Evolutionary conservation across 1,284 basidiomycete species (phyloP).

Genomic region (Coniophora puteana): DNA sequence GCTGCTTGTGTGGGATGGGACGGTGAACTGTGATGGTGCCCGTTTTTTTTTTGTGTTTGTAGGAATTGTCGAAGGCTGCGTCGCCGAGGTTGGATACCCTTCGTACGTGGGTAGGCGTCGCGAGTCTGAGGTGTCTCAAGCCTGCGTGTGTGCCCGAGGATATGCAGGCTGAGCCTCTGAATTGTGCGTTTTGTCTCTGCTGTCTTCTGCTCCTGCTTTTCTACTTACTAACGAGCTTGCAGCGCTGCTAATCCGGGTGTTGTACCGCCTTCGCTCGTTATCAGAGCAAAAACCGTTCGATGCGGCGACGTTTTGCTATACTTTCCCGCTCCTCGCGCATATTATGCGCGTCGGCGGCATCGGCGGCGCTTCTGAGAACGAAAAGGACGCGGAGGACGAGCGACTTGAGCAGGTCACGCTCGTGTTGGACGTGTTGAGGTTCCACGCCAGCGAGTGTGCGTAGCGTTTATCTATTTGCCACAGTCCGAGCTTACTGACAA

Average conservation of each 20-base stretch:
- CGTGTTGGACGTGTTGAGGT: conserved; percentile 81
- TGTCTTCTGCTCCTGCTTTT: not conserved
- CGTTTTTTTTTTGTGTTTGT: conserved; percentile 1
- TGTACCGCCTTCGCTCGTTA: conserved; percentile 83
- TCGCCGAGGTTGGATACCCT: conserved; percentile 71
- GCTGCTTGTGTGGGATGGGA: conserved; percentile 1
- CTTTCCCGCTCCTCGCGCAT: conserved; percentile 73
- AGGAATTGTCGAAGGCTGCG: conserved; percentile 64
- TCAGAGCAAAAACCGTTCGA: conserved; percentile 86
- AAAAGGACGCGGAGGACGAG: conserved; percentile 80
- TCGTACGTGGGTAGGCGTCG: conserved; percentile 73
- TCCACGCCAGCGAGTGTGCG: conserved; percentile 84
- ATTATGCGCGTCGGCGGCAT: conserved; percentile 75
- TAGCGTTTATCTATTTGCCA: conserved; percentile 11
- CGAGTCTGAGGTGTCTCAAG: conserved; percentile 71
- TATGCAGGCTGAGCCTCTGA: conserved; percentile 67
- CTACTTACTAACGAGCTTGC: conserved; percentile 3
- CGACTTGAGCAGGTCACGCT: conserved; percentile 87
- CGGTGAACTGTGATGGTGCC: not conserved
- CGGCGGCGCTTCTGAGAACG: conserved; percentile 51
- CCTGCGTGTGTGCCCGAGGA: conserved; percentile 71
- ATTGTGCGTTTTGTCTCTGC: conserved; percentile 43
- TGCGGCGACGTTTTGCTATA: conserved; percentile 80
- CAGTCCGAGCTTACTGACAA: conserved; percentile 1
- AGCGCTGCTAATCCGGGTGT: conserved; percentile 81